Evolutionary conservation across 2,329 filamentous ascomycete species (phyloP).

Genomic region (Herpotrichia juniperi): DNA sequence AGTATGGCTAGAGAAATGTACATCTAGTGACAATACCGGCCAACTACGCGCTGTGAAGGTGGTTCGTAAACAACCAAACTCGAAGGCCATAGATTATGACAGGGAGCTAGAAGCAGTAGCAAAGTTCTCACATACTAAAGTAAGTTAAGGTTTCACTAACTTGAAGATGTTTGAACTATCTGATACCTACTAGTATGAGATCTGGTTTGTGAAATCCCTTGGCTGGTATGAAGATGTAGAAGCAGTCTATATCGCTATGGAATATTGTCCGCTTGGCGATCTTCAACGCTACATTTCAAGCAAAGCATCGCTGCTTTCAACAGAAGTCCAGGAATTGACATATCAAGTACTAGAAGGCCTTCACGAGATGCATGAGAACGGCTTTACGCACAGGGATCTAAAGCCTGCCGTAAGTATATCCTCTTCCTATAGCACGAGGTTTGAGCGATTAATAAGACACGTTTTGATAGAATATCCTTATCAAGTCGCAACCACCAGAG

Average conservation of each 20-base stretch:
- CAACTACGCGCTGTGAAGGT: no score
- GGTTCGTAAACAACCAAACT: no score
- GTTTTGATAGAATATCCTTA: constrained; percentile 43
- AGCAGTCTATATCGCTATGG: constrained; percentile 49
- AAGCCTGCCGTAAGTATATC: constrained; percentile 39
- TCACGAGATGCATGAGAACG: constrained; percentile 41
- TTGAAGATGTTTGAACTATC: no score
- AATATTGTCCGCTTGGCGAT: constrained; percentile 45
- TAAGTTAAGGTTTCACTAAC: no score
- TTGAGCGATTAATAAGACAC: no score
- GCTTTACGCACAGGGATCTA: constrained; percentile 46
- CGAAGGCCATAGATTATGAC: no score
- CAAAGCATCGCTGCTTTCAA: constrained; percentile 24
- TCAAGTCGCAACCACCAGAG: constrained; percentile 26
- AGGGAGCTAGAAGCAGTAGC: no score
- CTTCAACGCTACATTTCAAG: constrained; percentile 29
- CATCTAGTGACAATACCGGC: no score
- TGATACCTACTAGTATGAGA: no score
- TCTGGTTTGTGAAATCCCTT: constrained; percentile 35
- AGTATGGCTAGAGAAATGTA: no score
- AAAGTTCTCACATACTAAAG: no score
- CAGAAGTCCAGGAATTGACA: constrained; percentile 31
- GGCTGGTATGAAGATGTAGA: constrained; percentile 49
- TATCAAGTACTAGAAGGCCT: constrained; percentile 44
- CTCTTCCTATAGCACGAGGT: no score